Conservation (phyloP, 2,329 filamentous ascomycete genomes). For the Phialocephala subalpina region DNA sequence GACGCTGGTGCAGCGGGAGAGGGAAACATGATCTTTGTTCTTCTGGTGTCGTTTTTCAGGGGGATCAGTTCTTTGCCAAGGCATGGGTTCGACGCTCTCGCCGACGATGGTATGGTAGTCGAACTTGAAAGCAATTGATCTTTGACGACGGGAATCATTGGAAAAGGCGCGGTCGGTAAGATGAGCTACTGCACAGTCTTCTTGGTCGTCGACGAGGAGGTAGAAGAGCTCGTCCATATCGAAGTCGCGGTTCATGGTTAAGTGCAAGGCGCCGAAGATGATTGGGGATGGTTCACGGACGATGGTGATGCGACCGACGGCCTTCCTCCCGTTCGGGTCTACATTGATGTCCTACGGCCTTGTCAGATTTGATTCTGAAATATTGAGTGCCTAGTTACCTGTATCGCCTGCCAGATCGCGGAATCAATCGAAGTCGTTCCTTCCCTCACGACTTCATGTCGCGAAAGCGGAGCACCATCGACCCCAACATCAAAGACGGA, state of each 20-base stretch:
- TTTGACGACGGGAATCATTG: constrained; percentile 54
- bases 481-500: constrained; percentile 39
- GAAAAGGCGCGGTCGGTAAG: constrained; percentile 33
- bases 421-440: constrained; percentile 36
- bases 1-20: constrained; percentile 66
- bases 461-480: constrained; percentile 38
- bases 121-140: constrained; percentile 68
- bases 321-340: constrained; percentile 29
- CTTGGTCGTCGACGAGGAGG: constrained; percentile 55
- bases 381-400: constrained; percentile 26
- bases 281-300: constrained; percentile 68
- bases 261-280: constrained; percentile 65
- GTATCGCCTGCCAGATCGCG: constrained; percentile 38
- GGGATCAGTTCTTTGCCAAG: constrained; percentile 65
- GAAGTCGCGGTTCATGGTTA: constrained; percentile 64
- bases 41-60: constrained; percentile 46
- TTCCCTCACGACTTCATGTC: constrained; percentile 29
- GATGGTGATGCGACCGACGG: constrained; percentile 48
- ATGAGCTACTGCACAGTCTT: constrained; percentile 46
- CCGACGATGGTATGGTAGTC: constrained; percentile 71
- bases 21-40: constrained; percentile 60
- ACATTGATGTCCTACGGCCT: constrained; percentile 34
- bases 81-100: constrained; percentile 61
- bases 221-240: constrained; percentile 68
- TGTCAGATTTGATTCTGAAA: background rate